These are phyloP conservation scores for Teratosphaeria destructans DNA, from an alignment of 2,329 filamentous ascomycete species.

Conservation along the genomic window DNA sequence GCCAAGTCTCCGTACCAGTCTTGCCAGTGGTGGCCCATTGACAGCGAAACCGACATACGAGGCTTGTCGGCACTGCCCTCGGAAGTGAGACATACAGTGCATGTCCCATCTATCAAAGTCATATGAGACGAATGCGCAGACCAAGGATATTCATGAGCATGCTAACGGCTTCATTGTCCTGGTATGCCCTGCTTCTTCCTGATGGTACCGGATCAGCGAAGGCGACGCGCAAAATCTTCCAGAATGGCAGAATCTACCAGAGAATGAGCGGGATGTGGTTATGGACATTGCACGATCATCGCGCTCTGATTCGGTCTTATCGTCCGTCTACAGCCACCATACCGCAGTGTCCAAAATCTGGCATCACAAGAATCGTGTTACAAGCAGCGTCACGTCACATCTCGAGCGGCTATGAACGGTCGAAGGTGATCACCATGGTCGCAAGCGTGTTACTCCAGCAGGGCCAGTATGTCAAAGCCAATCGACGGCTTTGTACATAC, in stretches of 20 bases:
- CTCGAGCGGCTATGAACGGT: not conserved
- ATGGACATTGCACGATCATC: not conserved
- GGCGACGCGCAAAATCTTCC: not conserved
- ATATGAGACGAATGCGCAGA: not conserved
- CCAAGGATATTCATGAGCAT: not conserved
- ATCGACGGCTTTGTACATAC: not conserved
- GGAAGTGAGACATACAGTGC: constrained; percentile 2
- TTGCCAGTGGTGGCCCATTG: not conserved
- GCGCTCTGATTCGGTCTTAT: not conserved
- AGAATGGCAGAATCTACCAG: not conserved
- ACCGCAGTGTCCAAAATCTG: not conserved
- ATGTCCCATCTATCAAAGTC: constrained; percentile 1
- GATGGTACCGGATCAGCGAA: not conserved
- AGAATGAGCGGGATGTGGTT: not conserved
- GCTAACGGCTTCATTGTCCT: not conserved
- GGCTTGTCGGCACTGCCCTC: not conserved
- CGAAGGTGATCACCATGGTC: not conserved
- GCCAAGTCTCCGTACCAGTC: constrained; percentile 1
- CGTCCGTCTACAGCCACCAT: not conserved
- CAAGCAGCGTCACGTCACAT: not conserved
- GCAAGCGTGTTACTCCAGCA: not conserved
- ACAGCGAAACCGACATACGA: not conserved
- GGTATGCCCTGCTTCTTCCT: not conserved
- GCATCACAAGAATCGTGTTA: not conserved
- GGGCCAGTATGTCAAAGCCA: not conserved